Conservation (phyloP, 2,329 filamentous ascomycete species). For the Penicillium sp. region DNA sequence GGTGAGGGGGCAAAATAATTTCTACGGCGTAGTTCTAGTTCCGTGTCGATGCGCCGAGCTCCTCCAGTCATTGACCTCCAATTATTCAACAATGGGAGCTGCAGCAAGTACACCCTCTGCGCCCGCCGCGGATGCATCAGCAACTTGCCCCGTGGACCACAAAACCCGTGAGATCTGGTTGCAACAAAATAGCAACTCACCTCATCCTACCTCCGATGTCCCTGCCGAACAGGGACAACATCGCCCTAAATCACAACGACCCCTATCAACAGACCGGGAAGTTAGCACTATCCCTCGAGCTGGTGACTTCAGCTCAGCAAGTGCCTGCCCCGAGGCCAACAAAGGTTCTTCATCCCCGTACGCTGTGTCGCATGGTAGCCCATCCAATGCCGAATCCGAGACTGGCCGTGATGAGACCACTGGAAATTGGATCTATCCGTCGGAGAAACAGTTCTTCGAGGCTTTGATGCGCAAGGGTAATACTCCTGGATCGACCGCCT, state of each 20-base stretch:
- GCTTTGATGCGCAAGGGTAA: constrained; percentile 92
- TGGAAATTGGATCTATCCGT: constrained; percentile 97
- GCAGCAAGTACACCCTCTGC: constrained; percentile 36
- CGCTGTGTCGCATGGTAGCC: constrained; percentile 36
- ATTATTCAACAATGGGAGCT: constrained; percentile 34
- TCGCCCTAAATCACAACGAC: constrained; percentile 33
- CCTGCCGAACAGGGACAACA: constrained; percentile 27
- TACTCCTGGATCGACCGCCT: constrained; percentile 53
- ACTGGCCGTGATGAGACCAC: constrained; percentile 65
- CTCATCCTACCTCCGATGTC: constrained; percentile 30
- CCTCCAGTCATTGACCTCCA: constrained; percentile 13
- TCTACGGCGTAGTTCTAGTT: constrained; percentile 8
- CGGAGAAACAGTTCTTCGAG: constrained; percentile 96
- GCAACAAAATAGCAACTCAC: constrained; percentile 46
- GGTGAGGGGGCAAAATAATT: constrained; percentile 26
- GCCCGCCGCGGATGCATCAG: constrained; percentile 26
- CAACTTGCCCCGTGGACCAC: constrained; percentile 82
- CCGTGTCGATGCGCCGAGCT: constrained; percentile 14
- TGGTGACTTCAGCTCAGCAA: constrained; percentile 22
- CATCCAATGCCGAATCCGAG: constrained; percentile 75
- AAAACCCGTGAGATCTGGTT: constrained; percentile 87
- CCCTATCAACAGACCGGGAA: constrained; percentile 66
- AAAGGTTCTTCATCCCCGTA: constrained; percentile 27
- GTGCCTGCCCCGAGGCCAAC: constrained; percentile 23
- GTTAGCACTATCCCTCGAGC: constrained; percentile 76